A percentile compares a stretch with the other conserved stretches of the same genome.
phyloP scores from a whole-genome alignment of 805 yeast species.

The Pichia cephalocereana region DNA sequence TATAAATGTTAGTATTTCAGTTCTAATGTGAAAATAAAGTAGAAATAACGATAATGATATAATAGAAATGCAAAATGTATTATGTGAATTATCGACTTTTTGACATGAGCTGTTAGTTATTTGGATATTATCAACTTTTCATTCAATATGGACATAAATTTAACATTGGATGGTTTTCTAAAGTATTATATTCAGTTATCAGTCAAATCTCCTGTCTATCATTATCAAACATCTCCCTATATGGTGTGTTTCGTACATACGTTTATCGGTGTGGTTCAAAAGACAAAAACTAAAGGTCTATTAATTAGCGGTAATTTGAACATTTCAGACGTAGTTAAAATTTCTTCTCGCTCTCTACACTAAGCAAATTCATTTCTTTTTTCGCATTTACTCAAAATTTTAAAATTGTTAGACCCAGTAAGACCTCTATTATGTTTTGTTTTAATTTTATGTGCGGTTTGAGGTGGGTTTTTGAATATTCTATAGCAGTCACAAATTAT shows the following conservation, averaged over 20 bases:
- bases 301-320: neutral
- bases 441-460: neutral
- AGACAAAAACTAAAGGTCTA: neutral
- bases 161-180: too few relatives aligned
- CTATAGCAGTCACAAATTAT: neutral
- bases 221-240: neutral
- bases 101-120: too few relatives aligned
- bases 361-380: neutral
- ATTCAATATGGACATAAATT: too few relatives aligned
- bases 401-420: neutral
- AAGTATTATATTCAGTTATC: too few relatives aligned
- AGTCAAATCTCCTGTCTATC: too few relatives aligned
- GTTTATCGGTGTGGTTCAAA: slow-evolving; percentile 1
- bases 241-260: neutral
- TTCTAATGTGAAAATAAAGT: neutral
- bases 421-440: neutral
- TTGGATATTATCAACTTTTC: too few relatives aligned
- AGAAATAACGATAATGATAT: too few relatives aligned
- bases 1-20: slow-evolving; percentile 6
- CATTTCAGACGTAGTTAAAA: neutral
- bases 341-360: neutral
- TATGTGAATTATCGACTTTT: too few relatives aligned
- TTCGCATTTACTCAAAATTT: neutral
- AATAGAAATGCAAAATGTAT: too few relatives aligned
- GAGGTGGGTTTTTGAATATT: neutral